Evolutionary conservation across 495 filamentous ascomycete species (phyloP).

Genomic region (Penicillium paradoxum): DNA sequence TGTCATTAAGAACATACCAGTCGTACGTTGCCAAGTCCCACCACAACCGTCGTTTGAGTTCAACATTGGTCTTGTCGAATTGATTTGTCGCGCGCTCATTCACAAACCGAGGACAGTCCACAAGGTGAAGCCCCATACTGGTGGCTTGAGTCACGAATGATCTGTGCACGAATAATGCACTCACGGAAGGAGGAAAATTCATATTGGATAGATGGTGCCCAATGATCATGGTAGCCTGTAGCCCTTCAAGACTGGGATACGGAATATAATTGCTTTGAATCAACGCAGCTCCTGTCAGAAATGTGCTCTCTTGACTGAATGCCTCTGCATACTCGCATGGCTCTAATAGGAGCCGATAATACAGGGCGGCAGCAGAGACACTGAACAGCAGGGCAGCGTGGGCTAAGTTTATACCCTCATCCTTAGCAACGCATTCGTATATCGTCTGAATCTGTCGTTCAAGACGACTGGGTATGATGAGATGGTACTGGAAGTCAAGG

Average conservation of each 20-base stretch:
- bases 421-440: slow-evolving; percentile 20
- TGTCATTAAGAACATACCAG: slow-evolving; percentile 29
- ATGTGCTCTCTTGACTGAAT: slow-evolving; percentile 24
- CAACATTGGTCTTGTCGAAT: slow-evolving; percentile 23
- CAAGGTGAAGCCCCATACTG: slow-evolving; percentile 41
- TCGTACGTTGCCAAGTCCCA: slow-evolving; percentile 46
- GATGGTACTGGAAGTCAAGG: slow-evolving; percentile 38
- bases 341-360: slow-evolving; percentile 25
- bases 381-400: slow-evolving; percentile 37
- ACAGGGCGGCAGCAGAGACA: slow-evolving; percentile 34
- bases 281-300: slow-evolving; percentile 31
- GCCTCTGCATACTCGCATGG: slow-evolving; percentile 25
- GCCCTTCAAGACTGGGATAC: slow-evolving; percentile 39
- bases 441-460: slow-evolving; percentile 30
- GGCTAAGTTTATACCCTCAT: slow-evolving; percentile 15
- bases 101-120: slow-evolving; percentile 27
- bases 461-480: slow-evolving; percentile 26
- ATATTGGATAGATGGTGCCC: slow-evolving; percentile 28
- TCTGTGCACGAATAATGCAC: slow-evolving; percentile 31
- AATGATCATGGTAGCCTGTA: slow-evolving; percentile 44
- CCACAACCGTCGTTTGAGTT: slow-evolving; percentile 41
- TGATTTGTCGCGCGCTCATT: slow-evolving; percentile 12
- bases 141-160: slow-evolving; percentile 33
- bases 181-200: slow-evolving; percentile 23
- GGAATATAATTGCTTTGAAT: slow-evolving; percentile 32